phyloP scores from a whole-genome alignment of 2,329 filamentous ascomycete species.

The Phialocephala subalpina region DNA sequence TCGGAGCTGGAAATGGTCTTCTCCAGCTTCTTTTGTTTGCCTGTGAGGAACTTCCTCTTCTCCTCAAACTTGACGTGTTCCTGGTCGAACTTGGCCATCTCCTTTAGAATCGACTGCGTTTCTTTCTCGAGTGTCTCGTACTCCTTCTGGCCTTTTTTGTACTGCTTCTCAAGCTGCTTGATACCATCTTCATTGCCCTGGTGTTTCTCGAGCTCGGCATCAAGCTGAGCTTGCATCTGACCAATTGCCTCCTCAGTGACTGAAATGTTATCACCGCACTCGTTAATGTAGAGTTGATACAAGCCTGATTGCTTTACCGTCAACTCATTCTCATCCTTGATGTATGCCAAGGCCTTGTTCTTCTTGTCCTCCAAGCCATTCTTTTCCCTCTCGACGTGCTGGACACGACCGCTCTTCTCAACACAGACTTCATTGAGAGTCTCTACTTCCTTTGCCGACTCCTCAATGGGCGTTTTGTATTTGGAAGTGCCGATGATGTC shows the following conservation, averaged over 20 bases:
- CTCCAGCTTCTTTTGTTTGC: constrained; percentile 94
- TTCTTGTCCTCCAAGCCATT: constrained; percentile 94
- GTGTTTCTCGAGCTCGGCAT: constrained; percentile 90
- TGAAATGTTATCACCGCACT: constrained; percentile 86
- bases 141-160: constrained; percentile 83
- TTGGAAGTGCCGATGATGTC: constrained; percentile 99
- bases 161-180: constrained; percentile 86
- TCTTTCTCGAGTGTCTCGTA: constrained; percentile 85
- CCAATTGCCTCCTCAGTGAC: constrained; percentile 89
- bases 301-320: constrained; percentile 87
- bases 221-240: constrained; percentile 88
- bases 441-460: constrained; percentile 89
- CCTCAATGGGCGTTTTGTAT: constrained; percentile 97
- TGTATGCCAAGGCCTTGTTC: constrained; percentile 87
- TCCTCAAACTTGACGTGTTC: constrained; percentile 98
- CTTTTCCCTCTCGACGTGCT: constrained; percentile 98
- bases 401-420: constrained; percentile 94
- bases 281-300: constrained; percentile 89
- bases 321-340: constrained; percentile 93
- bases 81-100: constrained; percentile 93
- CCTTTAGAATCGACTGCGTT: constrained; percentile 80
- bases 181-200: constrained; percentile 89
- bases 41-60: constrained; percentile 90
- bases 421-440: constrained; percentile 91
- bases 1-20: constrained; percentile 84